Evolutionary conservation across 352 stramenopile genomes (phyloP).

Genomic region (Globisporangium barbulae): DNA sequence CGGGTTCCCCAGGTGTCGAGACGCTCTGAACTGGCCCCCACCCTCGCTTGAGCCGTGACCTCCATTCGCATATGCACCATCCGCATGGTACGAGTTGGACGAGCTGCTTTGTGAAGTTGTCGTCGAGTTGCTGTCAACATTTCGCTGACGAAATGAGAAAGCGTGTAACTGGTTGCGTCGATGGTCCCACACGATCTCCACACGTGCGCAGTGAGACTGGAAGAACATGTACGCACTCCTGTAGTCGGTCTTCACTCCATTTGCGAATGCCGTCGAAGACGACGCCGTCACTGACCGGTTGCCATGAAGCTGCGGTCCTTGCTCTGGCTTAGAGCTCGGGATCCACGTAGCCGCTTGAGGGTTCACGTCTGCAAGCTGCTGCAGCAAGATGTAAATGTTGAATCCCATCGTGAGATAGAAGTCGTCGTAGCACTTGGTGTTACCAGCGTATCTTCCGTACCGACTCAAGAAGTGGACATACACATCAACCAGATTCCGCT

Average conservation of each 20-base stretch:
- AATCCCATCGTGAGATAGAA: constrained; percentile 73
- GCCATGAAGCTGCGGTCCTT: neutral
- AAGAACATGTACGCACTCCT: constrained; percentile 59
- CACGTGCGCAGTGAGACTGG: constrained; percentile 53
- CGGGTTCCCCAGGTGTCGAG: neutral
- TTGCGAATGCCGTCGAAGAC: neutral
- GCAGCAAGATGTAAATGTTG: constrained; percentile 75
- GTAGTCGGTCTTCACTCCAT: constrained; percentile 27
- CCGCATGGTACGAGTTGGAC: neutral
- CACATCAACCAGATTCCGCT: constrained; percentile 59
- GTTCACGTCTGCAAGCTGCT: constrained; percentile 54
- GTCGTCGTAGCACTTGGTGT: constrained; percentile 56
- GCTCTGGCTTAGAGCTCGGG: constrained; percentile 16
- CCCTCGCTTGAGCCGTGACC: neutral
- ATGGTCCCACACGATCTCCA: constrained; percentile 69
- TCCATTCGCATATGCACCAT: neutral
- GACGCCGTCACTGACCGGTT: neutral
- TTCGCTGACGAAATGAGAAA: neutral
- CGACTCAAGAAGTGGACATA: constrained; percentile 44
- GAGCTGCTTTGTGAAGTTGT: neutral
- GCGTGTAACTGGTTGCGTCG: constrained; percentile 7
- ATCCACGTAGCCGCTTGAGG: constrained; percentile 41
- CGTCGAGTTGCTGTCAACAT: neutral
- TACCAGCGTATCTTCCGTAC: constrained; percentile 46
- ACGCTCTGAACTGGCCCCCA: neutral